Evolutionary conservation across 306 rosid species (phyloP).

Genomic region (Castanospermum australe): DNA sequence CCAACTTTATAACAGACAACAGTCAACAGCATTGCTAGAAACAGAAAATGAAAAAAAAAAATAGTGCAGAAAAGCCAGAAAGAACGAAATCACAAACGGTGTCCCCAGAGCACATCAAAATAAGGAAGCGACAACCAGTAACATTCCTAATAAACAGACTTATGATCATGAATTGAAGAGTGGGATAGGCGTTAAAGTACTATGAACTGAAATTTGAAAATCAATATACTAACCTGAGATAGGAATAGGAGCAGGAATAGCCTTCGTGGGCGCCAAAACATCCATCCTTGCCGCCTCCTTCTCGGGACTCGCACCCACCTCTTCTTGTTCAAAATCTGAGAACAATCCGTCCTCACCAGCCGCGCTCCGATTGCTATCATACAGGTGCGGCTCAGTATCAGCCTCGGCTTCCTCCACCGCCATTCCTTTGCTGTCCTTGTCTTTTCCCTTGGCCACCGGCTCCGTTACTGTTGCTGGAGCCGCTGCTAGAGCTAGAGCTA

Average conservation of each 20-base stretch:
- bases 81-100: background rate
- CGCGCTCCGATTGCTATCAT: conserved; percentile 50
- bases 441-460: background rate
- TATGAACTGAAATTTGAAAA: background rate
- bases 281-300: conserved; percentile 45
- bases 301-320: conserved; percentile 50
- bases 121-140: background rate
- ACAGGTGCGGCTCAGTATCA: conserved; percentile 32
- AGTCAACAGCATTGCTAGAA: no score
- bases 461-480: background rate
- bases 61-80: background rate
- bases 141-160: no score
- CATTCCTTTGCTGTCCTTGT: background rate
- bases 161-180: background rate
- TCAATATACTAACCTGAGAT: conserved; percentile 50
- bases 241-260: conserved; percentile 55
- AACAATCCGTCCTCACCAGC: conserved; percentile 67
- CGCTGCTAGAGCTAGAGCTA: conserved; percentile 24
- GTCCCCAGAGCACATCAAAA: no score
- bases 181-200: background rate
- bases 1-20: background rate
- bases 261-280: conserved; percentile 19
- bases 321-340: conserved; percentile 76
- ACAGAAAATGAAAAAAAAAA: no score
- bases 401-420: conserved; percentile 33